Conservation (phyloP, 2,329 filamentous ascomycete genomes). For the Colletotrichum musae region DNA sequence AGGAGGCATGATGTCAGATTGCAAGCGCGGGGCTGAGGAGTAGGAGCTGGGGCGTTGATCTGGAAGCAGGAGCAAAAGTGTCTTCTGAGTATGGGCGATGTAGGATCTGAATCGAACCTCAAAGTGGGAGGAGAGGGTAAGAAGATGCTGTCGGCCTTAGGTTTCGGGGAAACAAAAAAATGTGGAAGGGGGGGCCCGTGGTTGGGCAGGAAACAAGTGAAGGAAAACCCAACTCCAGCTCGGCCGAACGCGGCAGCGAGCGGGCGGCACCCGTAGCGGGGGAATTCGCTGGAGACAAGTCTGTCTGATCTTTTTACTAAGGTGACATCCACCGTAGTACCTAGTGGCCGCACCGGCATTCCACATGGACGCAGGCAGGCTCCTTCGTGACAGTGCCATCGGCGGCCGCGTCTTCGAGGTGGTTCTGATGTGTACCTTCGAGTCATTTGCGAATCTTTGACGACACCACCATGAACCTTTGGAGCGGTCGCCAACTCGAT, state of each 20-base stretch:
- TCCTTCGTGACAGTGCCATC: too few relatives aligned
- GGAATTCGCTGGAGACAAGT: conserved; percentile 28
- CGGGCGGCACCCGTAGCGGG: conserved; percentile 24
- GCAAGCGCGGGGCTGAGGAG: conserved; percentile 21
- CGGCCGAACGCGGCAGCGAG: conserved; percentile 35
- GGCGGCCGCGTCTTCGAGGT: too few relatives aligned
- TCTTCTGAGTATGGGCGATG: conserved; percentile 2
- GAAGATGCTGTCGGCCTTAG: conserved; percentile 10
- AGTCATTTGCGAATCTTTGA: too few relatives aligned
- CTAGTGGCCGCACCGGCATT: conserved; percentile 1
- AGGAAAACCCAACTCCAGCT: conserved; percentile 24
- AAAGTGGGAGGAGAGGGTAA: background rate
- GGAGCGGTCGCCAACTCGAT: too few relatives aligned
- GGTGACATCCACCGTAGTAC: conserved; percentile 6
- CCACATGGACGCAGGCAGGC: background rate
- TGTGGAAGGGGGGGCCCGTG: conserved; percentile 38
- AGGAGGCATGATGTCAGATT: conserved; percentile 58
- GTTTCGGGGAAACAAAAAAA: conserved; percentile 30
- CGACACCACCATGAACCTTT: too few relatives aligned
- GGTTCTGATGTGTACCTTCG: too few relatives aligned
- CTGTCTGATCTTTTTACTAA: conserved; percentile 5
- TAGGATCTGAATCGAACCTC: conserved; percentile 5
- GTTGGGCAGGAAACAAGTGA: conserved; percentile 39
- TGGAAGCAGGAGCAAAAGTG: background rate
- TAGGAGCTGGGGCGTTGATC: conserved; percentile 1